A percentile compares a stretch with the other conserved stretches of the same genome.
phyloP scores from a whole-genome alignment of 176 grass and related monocot species.

The Aegilops bicornis region DNA sequence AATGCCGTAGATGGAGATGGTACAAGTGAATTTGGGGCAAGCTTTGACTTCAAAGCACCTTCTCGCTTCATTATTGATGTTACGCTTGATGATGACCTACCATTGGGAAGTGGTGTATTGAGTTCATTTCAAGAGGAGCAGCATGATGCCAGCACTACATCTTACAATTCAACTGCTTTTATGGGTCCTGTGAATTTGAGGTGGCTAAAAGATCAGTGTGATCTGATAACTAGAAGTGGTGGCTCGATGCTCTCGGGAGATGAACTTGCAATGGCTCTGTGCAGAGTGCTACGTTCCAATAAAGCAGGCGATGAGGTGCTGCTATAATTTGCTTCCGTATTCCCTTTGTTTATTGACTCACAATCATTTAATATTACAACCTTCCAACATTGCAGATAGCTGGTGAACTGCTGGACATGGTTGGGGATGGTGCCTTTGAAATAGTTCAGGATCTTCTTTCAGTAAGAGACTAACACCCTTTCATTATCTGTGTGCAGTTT shows the following conservation, averaged over 20 bases:
- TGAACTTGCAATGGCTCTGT: constrained; percentile 91
- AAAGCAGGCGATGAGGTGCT: constrained; percentile 88
- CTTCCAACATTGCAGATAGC: constrained; percentile 59
- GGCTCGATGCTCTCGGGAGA: constrained; percentile 79
- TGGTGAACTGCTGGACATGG: constrained; percentile 86
- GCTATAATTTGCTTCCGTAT: constrained; percentile 13
- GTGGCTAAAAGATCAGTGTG: constrained; percentile 85
- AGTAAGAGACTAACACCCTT: constrained; percentile 46
- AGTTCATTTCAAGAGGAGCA: constrained; percentile 34
- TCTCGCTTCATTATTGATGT: constrained; percentile 80
- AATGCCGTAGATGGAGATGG: constrained; percentile 32
- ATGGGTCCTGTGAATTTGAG: constrained; percentile 60
- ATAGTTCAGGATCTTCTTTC: constrained; percentile 79
- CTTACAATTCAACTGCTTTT: constrained; percentile 42
- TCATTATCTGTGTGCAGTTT: constrained; percentile 10
- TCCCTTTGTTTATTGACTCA: constrained; percentile 7
- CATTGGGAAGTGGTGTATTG: constrained; percentile 35
- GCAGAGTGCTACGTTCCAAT: constrained; percentile 79
- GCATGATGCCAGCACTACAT: constrained; percentile 38
- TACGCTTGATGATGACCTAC: constrained; percentile 38
- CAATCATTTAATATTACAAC: constrained; percentile 26
- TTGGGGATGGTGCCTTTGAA: constrained; percentile 88
- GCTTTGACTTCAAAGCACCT: constrained; percentile 75
- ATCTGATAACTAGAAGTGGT: constrained; percentile 60
- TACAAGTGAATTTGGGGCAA: constrained; percentile 76